Percentiles rank a stretch among this genome's conserved stretches.
These are phyloP conservation scores for Spathaspora hagerdaliae DNA, from an alignment of 805 yeast species.

Conservation along the genomic window DNA sequence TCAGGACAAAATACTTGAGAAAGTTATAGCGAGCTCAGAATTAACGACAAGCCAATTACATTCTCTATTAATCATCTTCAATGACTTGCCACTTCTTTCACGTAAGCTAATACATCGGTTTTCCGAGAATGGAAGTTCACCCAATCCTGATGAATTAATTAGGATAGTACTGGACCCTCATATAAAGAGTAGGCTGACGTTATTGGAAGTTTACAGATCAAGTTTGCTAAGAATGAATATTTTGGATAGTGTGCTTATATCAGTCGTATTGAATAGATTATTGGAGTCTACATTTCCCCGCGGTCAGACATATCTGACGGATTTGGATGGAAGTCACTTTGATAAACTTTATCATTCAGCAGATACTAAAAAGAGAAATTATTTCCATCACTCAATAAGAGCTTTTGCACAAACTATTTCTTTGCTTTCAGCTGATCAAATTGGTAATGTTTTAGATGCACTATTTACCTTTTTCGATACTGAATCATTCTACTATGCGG, in stretches of 20 bases:
- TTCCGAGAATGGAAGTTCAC: background rate
- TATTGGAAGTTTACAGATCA: constrained; percentile 7
- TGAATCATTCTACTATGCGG: background rate
- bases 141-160: background rate
- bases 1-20: background rate
- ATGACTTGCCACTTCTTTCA: background rate
- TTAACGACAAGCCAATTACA: background rate
- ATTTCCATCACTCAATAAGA: constrained; percentile 22
- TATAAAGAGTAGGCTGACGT: background rate
- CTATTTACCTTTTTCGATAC: background rate
- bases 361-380: constrained; percentile 2
- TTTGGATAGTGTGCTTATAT: constrained; percentile 2
- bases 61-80: background rate
- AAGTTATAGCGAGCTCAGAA: background rate
- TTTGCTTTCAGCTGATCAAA: constrained; percentile 12
- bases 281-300: constrained; percentile 9
- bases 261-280: background rate
- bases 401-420: constrained; percentile 28
- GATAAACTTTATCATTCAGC: background rate
- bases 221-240: constrained; percentile 1
- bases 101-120: background rate
- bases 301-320: no score
- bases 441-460: constrained; percentile 10
- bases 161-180: background rate
- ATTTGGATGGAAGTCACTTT: no score